Conservation (phyloP, 768 basidiomycete species). For the Lactifluus pinguis region DNA sequence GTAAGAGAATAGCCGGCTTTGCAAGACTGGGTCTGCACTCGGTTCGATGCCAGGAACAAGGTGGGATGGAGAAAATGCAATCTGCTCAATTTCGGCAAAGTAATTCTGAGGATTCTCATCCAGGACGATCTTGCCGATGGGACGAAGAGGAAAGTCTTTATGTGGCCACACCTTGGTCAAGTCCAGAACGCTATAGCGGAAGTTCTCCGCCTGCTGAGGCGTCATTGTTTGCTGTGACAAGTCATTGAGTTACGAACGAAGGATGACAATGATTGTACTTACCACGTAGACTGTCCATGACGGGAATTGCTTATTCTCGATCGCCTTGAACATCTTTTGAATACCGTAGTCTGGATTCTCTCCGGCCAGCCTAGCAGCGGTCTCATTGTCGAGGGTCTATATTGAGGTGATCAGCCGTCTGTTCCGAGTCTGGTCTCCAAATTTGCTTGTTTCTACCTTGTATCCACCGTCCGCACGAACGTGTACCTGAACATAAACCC, state of each 20-base stretch:
- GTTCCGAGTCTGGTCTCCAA: background rate
- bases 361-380: constrained; percentile 57
- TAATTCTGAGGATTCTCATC: constrained; percentile 77
- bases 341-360: constrained; percentile 82
- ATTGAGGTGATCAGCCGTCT: background rate
- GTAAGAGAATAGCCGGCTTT: constrained; percentile 90
- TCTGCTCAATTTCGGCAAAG: constrained; percentile 93
- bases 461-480: constrained; percentile 69
- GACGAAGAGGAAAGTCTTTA: constrained; percentile 76
- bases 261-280: constrained; percentile 24
- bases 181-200: constrained; percentile 86
- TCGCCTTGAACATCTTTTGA: constrained; percentile 68
- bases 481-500: constrained; percentile 85
- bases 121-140: constrained; percentile 76
- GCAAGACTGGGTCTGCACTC: constrained; percentile 85
- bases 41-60: constrained; percentile 83
- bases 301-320: constrained; percentile 73
- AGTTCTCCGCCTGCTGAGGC: constrained; percentile 78
- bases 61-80: constrained; percentile 86
- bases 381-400: constrained; percentile 61
- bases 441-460: constrained; percentile 42
- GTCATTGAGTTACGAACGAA: background rate
- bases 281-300: constrained; percentile 85
- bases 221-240: constrained; percentile 80
- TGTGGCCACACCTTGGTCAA: constrained; percentile 93